These are phyloP conservation scores for Phytopythium oedochilum DNA, from an alignment of 352 stramenopile species.

Conservation along the genomic window DNA sequence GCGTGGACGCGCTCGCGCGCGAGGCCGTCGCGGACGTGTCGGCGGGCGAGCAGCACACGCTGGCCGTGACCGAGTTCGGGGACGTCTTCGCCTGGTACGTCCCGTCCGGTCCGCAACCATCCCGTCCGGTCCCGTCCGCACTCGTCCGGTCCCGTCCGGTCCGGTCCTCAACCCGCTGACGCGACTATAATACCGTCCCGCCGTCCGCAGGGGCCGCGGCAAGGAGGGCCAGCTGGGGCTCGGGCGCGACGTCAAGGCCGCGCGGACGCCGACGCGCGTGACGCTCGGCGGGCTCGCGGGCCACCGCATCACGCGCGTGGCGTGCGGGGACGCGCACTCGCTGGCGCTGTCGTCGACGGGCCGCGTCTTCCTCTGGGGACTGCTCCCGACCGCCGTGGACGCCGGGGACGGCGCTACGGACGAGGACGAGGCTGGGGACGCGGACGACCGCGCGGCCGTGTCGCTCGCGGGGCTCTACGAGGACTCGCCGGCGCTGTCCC, in stretches of 20 bases:
- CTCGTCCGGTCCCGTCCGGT: no score
- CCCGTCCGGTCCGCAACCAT: no score
- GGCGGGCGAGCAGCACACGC: conserved; percentile 64
- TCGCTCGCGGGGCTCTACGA: conserved; percentile 47
- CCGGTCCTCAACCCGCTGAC: background rate
- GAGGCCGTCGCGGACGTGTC: conserved; percentile 72
- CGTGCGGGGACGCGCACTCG: conserved; percentile 75
- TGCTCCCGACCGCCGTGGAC: conserved; percentile 55
- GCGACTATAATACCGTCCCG: no score
- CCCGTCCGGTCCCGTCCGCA: background rate
- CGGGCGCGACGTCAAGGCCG: conserved; percentile 21
- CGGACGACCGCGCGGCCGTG: conserved; percentile 48
- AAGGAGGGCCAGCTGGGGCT: conserved; percentile 70
- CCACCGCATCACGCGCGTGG: conserved; percentile 63
- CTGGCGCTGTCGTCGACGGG: conserved; percentile 48
- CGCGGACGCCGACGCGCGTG: conserved; percentile 38
- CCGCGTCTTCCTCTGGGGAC: conserved; percentile 74
- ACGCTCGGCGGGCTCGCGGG: conserved; percentile 30
- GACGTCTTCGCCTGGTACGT: conserved; percentile 71
- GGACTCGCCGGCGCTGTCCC: conserved; percentile 11
- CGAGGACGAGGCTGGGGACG: conserved; percentile 9
- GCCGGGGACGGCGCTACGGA: conserved; percentile 21
- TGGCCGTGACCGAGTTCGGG: conserved; percentile 78
- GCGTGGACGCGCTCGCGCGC: conserved; percentile 43
- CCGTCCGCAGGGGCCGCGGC: conserved; percentile 36